phyloP scores from a whole-genome alignment of 345 rosid species.

The Brassica cretica region DNA sequence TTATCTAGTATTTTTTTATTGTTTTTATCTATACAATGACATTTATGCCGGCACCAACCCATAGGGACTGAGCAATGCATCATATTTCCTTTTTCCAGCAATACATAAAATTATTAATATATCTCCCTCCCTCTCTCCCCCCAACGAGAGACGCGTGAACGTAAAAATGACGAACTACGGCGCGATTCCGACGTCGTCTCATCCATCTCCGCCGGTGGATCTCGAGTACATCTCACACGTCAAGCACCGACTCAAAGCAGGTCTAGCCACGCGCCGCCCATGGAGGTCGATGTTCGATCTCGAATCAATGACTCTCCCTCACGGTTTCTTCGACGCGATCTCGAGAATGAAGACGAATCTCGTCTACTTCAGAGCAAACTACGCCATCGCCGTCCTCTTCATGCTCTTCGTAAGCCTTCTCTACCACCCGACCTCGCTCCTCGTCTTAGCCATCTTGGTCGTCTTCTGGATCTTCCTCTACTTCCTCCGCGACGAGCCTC shows the following conservation, averaged over 20 bases:
- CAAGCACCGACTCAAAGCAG: slow-evolving; percentile 61
- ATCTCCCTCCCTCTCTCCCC: not conserved
- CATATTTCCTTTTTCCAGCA: not conserved
- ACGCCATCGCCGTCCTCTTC: slow-evolving; percentile 55
- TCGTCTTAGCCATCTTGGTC: slow-evolving; percentile 61
- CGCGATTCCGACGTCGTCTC: slow-evolving; percentile 72
- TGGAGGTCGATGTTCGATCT: slow-evolving; percentile 67
- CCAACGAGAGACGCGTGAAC: not conserved
- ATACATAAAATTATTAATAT: not conserved
- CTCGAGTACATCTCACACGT: slow-evolving; percentile 67
- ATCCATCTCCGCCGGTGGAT: slow-evolving; percentile 42
- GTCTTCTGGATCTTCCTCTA: slow-evolving; percentile 74
- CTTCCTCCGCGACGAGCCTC: slow-evolving; percentile 76
- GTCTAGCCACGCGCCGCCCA: slow-evolving; percentile 62
- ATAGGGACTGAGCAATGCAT: not conserved
- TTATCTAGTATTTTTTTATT: not conserved
- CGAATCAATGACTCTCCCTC: slow-evolving; percentile 46
- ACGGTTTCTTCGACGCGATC: slow-evolving; percentile 45
- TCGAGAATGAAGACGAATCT: slow-evolving; percentile 53
- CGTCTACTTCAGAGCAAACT: slow-evolving; percentile 65
- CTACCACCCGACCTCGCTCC: slow-evolving; percentile 77
- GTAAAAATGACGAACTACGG: slow-evolving; percentile 68
- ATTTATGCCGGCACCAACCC: not conserved
- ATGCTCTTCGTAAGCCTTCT: slow-evolving; percentile 68
- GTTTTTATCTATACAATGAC: not conserved